A percentile compares a stretch with the other conserved stretches of the same genome.
Conservation (phyloP, 345 rosid genomes). For the Raphanus sativus region DNA sequence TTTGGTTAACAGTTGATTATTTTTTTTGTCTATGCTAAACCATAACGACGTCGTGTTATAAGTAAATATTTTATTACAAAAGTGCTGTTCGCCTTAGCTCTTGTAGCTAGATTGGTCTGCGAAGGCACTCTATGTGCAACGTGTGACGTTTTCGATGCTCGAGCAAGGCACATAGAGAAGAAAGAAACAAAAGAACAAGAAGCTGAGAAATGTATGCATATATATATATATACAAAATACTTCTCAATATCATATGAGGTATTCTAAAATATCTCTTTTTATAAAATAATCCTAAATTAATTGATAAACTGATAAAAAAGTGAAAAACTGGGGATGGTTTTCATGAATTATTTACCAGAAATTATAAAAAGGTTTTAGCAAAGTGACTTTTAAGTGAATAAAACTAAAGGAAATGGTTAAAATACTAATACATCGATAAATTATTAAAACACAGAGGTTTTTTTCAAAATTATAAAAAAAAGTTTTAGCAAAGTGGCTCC, state of each 20-base stretch:
- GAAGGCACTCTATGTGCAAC: not conserved
- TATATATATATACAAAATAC: not conserved
- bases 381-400: too few species aligned
- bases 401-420: not conserved
- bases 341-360: not conserved
- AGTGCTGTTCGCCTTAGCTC: not conserved
- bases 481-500: too few species aligned
- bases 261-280: not conserved
- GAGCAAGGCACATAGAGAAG: not conserved
- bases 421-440: not conserved
- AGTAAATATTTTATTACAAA: not conserved
- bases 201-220: not conserved
- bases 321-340: not conserved
- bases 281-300: not conserved
- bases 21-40: not conserved
- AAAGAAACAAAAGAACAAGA: not conserved
- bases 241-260: not conserved
- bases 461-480: too few species aligned
- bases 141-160: conserved; percentile 1
- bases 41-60: not conserved
- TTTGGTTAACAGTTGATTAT: not conserved
- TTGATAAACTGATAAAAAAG: not conserved
- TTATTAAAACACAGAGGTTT: too few species aligned
- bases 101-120: not conserved
- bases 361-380: too few species aligned